Conservation (phyloP, 2,329 filamentous ascomycete genomes). For the Pseudogymnoascus pannorum region DNA sequence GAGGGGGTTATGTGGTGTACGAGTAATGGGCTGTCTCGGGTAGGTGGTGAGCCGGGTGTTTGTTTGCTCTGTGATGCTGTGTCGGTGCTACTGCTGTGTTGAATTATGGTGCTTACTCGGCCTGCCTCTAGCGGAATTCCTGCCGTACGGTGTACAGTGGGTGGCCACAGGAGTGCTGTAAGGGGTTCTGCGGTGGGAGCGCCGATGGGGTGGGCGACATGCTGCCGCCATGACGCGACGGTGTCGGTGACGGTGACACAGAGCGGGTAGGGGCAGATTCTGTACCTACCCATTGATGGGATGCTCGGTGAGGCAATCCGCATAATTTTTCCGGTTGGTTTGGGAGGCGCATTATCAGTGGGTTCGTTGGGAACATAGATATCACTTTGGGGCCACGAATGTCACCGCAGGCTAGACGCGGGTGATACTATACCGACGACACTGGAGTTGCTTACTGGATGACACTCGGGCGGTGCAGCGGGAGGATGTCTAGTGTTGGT, state of each 20-base stretch:
- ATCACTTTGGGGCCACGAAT: background rate
- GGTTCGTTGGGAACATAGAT: background rate
- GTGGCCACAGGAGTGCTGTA: background rate
- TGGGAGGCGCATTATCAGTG: background rate
- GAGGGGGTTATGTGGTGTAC: background rate
- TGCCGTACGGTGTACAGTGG: background rate
- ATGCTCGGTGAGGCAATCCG: background rate
- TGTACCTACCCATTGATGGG: background rate
- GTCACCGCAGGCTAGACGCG: background rate
- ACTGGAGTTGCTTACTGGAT: background rate
- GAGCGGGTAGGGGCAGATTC: background rate
- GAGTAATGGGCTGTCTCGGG: background rate
- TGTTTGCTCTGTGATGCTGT: background rate
- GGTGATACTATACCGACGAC: background rate
- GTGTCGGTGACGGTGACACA: constrained; percentile 3
- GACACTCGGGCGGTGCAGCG: background rate
- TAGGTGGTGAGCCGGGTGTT: background rate
- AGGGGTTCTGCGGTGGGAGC: background rate
- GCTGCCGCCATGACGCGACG: background rate
- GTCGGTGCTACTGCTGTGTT: background rate
- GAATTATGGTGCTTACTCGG: background rate
- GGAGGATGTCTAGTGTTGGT: background rate
- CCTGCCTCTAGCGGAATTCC: background rate
- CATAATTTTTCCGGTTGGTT: background rate
- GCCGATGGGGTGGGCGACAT: background rate